Evolutionary conservation across 257 asterid genomes (phyloP), one percentile per base, ranked within the genome.

Genomic region (Cinchona pubescens): DNA sequence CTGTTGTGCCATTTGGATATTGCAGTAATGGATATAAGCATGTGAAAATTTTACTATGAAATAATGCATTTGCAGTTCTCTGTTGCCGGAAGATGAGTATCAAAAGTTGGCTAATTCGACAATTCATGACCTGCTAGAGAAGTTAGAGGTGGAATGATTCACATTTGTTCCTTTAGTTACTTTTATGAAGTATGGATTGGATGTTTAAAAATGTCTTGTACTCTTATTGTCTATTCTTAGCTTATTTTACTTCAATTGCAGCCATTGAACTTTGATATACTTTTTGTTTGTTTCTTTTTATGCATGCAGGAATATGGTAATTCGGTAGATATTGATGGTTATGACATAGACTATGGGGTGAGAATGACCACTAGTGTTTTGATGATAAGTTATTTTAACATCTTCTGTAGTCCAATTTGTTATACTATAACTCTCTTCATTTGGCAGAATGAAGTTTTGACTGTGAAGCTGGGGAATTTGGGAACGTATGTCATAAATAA

Each of bases 401-500:
- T 56, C 27, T 69, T 73, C 45, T 73, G 7, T 38, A 38, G 42
- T 38, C 42, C 42, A 3, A 49, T 64, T 32, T 61, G 7, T 65
- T 81, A 19, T 79, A 53, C 73, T 73, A 11, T 76, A 35, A 30
- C 75, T 61, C 32, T 72, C 12, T 42, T 66, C 29, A 25, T 66
- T 78, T 85, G 77, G 66, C 87, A 94, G 98, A 94, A 90, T 70
- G 96, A 94, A 87, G 98, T 94, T 60, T 78, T 94, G 58, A 94
- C 98, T 0, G 74, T 94, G 89, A 92, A 89, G 89, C 95, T 94
- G 58, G 98, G 98, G 61, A 77, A 71, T 78, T 75, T 80, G 85
- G 98, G 98, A 71, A 94, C 98, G 55, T 94, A 94, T 75, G 97
- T 94, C 72, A 89, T 92, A 75, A 92, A 94, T 91, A 92, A 94